A percentile compares a stretch with the other conserved stretches of the same genome.
phyloP scores from a whole-genome alignment of 2,329 filamentous ascomycete species.

The Simplicillium aogashimaense region DNA sequence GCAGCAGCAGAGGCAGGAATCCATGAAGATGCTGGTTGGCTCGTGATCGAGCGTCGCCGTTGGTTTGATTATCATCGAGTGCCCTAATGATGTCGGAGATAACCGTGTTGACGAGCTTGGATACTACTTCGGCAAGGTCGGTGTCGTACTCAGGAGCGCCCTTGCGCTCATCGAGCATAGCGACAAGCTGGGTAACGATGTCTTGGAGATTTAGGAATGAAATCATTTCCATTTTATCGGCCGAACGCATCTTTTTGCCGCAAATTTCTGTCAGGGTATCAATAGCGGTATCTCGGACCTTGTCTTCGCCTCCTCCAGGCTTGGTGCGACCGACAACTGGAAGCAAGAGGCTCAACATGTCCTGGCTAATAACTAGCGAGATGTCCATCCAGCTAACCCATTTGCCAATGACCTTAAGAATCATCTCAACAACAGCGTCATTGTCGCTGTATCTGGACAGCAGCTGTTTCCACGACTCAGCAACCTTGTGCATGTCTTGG shows the following conservation, averaged over 20 bases:
- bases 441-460: constrained; percentile 66
- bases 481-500: constrained; percentile 81
- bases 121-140: constrained; percentile 88
- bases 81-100: constrained; percentile 80
- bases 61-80: constrained; percentile 57
- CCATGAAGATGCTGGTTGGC: constrained; percentile 74
- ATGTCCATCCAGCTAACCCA: constrained; percentile 99
- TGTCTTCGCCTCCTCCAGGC: constrained; percentile 55
- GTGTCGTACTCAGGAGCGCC: constrained; percentile 85
- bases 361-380: constrained; percentile 79
- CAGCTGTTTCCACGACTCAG: constrained; percentile 84
- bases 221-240: constrained; percentile 92
- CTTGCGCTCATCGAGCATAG: constrained; percentile 65
- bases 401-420: constrained; percentile 82
- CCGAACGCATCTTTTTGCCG: constrained; percentile 92
- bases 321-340: constrained; percentile 74
- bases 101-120: constrained; percentile 88
- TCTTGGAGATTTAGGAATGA: constrained; percentile 77
- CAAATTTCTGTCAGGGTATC: constrained; percentile 94
- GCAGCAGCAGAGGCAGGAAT: constrained; percentile 78
- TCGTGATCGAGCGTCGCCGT: constrained; percentile 55
- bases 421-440: constrained; percentile 72
- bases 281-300: constrained; percentile 81
- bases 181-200: constrained; percentile 77
- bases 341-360: constrained; percentile 76